These are phyloP conservation scores for Vanrija sp. DNA, from an alignment of 1,284 basidiomycete genomes.

Conservation along the genomic window DNA sequence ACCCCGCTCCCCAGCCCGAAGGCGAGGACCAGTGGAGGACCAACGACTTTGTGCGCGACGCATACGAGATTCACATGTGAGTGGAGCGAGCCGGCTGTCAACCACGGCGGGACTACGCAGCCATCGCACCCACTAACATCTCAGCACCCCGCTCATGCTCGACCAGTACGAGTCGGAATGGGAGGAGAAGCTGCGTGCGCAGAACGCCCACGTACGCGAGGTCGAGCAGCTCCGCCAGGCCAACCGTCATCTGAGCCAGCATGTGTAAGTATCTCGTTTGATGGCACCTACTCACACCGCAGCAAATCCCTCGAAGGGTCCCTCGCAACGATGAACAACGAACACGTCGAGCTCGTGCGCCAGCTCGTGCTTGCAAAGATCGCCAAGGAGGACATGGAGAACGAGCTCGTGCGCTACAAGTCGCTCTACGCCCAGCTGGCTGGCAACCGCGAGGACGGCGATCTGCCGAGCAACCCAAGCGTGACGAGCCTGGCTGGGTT, in stretches of 20 bases:
- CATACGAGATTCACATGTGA: conserved; percentile 69
- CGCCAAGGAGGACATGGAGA: conserved; percentile 82
- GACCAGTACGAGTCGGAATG: conserved; percentile 85
- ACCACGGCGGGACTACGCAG: too few species aligned
- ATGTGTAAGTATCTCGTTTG: conserved; percentile 63
- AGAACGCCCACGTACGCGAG: conserved; percentile 73
- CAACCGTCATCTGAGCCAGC: conserved; percentile 69
- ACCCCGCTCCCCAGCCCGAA: background rate
- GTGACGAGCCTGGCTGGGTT: background rate
- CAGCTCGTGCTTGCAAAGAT: conserved; percentile 82
- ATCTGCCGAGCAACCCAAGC: conserved; percentile 2
- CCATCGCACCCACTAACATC: background rate
- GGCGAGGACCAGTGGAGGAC: conserved; percentile 57
- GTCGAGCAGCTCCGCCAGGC: conserved; percentile 72
- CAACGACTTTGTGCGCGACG: conserved; percentile 78
- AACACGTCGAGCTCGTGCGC: conserved; percentile 59
- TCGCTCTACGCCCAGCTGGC: conserved; percentile 60
- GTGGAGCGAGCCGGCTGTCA: conserved; percentile 20
- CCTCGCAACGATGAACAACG: conserved; percentile 62
- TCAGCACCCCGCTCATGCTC: conserved; percentile 77
- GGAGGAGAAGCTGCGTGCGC: conserved; percentile 62
- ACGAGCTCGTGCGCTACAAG: conserved; percentile 86
- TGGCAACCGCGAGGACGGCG: conserved; percentile 1
- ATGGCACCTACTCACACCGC: conserved; percentile 7
- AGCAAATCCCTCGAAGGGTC: conserved; percentile 74